Evolutionary conservation across 2,329 filamentous ascomycete species (phyloP), one percentile per base, ranked within the genome.

Genomic region (Alternaria incomplexa): DNA sequence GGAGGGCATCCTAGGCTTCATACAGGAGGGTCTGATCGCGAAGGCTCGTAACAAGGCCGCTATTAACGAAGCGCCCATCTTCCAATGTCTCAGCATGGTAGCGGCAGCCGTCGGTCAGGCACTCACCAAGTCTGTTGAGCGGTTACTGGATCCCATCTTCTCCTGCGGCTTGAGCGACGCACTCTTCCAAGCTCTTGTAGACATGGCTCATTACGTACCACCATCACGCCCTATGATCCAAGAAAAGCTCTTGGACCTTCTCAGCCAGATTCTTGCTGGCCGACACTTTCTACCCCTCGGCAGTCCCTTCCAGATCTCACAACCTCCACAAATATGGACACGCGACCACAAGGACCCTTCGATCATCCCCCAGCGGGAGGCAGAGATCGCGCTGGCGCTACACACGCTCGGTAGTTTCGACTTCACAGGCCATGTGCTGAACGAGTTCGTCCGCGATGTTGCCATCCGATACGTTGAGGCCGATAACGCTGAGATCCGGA

Each of bases 151-250:
- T 71, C 94, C 96, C 11, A 97, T 99, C 62, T 99, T 99, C 80
- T 94, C 93, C 15, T 99, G 96, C 77, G 96, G 97, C 52, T 85
- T 99, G 56, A 97, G 93, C 40, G 92, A 95, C 60, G 96, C 96
- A 69, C 86, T 99, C 23, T 97, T 95, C 0, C 94, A 98, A 77
- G 96, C 96, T 3, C 85, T 99, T 57, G 94, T 98, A 22, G 96
- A 99, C 75, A 97, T 99, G 92, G 96, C 96, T 26, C 97, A 98
- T 77, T 98, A 99, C 77, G 97, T 99, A 50, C 96, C 95, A 0
- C 93, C 96, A 0, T 93, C 97, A 61, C 96, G 97, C 77, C 87
- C 91, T 3, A 94, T 89, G 7, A 98, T 99, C 44, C 96, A 99
- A 76, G 95, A 97, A 74, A 90, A 96, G 71, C 84, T 99, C 23